A percentile compares a stretch with the other conserved stretches of the same genome.
phyloP scores from a whole-genome alignment of 441 rosid genomes.

The Eruca vesicaria region DNA sequence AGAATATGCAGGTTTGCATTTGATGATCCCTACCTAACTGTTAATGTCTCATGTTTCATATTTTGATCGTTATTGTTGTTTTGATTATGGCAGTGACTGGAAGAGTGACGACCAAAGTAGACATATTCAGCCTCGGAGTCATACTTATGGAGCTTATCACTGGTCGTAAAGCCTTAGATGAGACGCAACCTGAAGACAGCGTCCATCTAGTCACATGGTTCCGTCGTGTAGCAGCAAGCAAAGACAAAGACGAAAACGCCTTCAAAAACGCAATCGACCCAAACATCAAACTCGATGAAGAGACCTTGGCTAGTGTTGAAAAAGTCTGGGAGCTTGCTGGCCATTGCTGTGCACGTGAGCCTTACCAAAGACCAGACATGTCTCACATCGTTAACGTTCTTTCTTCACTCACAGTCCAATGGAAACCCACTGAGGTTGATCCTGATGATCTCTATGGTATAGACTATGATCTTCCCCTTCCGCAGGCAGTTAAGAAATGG shows the following conservation, averaged over 20 bases:
- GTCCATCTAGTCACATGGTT: constrained; percentile 76
- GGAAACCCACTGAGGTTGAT: constrained; percentile 77
- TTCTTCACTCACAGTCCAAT: constrained; percentile 76
- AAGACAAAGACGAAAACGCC: constrained; percentile 39
- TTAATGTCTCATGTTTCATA: not conserved
- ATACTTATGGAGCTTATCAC: constrained; percentile 76
- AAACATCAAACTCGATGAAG: constrained; percentile 52
- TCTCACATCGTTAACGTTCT: constrained; percentile 83
- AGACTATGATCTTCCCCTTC: constrained; percentile 73
- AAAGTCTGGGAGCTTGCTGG: constrained; percentile 87
- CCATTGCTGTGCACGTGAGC: constrained; percentile 85
- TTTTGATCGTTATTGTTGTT: constrained; percentile 3
- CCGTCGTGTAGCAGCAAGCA: constrained; percentile 52
- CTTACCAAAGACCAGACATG: constrained; percentile 93
- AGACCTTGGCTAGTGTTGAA: constrained; percentile 64
- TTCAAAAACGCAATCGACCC: constrained; percentile 58
- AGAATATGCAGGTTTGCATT: constrained; percentile 69
- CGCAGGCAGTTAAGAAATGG: constrained; percentile 61
- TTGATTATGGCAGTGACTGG: not conserved
- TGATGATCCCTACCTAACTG: not conserved
- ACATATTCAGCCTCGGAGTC: constrained; percentile 76
- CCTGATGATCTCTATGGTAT: constrained; percentile 67
- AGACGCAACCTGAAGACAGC: constrained; percentile 61
- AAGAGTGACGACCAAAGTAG: constrained; percentile 50
- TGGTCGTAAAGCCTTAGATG: constrained; percentile 71